Base-by-base conservation (phyloP, 2,329 filamentous ascomycete species). In the Epichloe amarillans region DNA sequence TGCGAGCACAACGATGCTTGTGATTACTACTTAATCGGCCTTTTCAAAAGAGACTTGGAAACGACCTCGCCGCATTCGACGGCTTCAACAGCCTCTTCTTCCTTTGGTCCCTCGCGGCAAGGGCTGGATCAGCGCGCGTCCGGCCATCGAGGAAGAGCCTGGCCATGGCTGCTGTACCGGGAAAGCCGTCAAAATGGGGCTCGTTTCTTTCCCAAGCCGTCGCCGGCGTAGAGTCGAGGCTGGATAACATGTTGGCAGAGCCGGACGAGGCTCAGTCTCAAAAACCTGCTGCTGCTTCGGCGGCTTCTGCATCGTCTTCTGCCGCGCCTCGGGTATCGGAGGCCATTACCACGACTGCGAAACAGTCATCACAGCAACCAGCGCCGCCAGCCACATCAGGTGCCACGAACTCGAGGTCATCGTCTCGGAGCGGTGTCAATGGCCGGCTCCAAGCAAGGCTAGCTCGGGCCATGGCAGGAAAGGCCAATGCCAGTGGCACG, bases 221-320 rank as follows among this genome's bases (percentile, higher is more conserved):
- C 54, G 89, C 90, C 50, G 90, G 90, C 54, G 86, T 98, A 52
- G 93, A 98, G 70, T 94, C 90, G 53, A 83, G 87, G 42, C 78
- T 98, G 53, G 93, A 98, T 66, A 90, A 80, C 47, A 95, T 98
- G 52, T 77, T 98, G 54, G 82, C 88, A 50, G 90, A 96, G 57
- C 82, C 87, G 50, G 81, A 84, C 42, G 78, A 61, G 7, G 55
- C 52, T 12, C 59, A 59, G 53, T 64, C 64, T 50, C 69, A 67
- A 52, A 48, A 44, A 5, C 23, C 49, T 15, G 42, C 48, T 23
- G 15, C 50, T 47, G 36, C 49, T 47, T 42, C 40, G 35, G 11
- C 47, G 37, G 26, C 44, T 19, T 7, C 51, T 48, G 46, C 38
- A n/a, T 50, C 51, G 33, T 17, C 47, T 19, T 21, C 42, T 30